Evolutionary conservation across 306 rosid genomes (phyloP).

Genomic region (Lablab purpureus): DNA sequence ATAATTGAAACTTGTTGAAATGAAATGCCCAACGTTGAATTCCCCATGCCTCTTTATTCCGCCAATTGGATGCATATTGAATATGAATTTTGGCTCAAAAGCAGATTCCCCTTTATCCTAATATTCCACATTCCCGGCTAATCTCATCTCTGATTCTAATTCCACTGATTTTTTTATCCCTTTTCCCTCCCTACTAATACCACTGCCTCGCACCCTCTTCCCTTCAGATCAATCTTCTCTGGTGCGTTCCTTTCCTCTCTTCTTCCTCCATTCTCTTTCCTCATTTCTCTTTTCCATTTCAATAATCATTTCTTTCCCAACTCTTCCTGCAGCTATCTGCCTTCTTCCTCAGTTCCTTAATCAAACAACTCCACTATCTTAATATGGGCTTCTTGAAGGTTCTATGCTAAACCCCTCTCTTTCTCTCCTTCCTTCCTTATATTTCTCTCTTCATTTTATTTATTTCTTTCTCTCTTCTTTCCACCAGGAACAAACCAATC

Average conservation of each 20-base stretch:
- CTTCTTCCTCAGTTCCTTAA: not conserved
- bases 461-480: slow-evolving; percentile 13
- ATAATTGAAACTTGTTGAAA: not conserved
- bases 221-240: slow-evolving; percentile 8
- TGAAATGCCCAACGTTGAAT: not conserved
- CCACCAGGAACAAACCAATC: slow-evolving; percentile 43
- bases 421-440: not conserved
- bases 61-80: not conserved
- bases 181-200: slow-evolving; percentile 26
- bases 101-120: slow-evolving; percentile 40
- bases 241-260: slow-evolving; percentile 36
- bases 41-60: not conserved
- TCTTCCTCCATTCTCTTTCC: not conserved
- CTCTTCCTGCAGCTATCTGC: slow-evolving; percentile 37
- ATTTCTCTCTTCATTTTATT: not conserved
- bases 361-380: not conserved
- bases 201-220: not conserved
- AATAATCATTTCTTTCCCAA: not conserved
- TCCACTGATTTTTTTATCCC: slow-evolving; percentile 27
- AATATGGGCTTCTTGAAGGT: slow-evolving; percentile 46
- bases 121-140: not conserved
- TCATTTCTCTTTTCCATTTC: not conserved
- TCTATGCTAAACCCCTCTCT: slow-evolving; percentile 45
- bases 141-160: not conserved
- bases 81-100: slow-evolving; percentile 17